phyloP scores from a whole-genome alignment of 352 stramenopile genomes.

The Globisporangium radiosum region DNA sequence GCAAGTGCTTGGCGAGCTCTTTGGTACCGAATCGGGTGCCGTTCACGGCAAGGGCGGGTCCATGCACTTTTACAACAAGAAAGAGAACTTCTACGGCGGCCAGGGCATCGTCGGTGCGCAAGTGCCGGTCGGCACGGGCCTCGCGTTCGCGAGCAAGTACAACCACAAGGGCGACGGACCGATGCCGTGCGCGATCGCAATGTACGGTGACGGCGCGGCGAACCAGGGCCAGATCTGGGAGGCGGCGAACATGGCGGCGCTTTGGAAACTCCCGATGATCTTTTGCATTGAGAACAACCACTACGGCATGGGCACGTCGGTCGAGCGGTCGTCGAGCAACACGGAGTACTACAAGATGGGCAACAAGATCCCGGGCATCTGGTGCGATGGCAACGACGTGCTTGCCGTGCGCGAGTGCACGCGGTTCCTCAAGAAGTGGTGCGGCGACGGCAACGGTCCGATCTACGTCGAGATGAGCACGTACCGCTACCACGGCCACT shows the following conservation, averaged over 20 bases:
- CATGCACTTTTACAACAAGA: constrained; percentile 99
- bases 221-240: constrained; percentile 99
- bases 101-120: constrained; percentile 98
- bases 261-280: constrained; percentile 99
- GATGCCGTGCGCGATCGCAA: constrained; percentile 94
- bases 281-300: constrained; percentile 99
- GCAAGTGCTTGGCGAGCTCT: constrained; percentile 94
- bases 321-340: constrained; percentile 95
- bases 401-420: constrained; percentile 95
- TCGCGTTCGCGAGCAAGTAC: constrained; percentile 99
- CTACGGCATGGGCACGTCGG: constrained; percentile 99
- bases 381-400: constrained; percentile 99
- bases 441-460: constrained; percentile 94
- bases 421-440: constrained; percentile 96
- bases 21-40: constrained; percentile 88
- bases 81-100: constrained; percentile 97
- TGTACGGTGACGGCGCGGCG: constrained; percentile 98
- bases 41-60: constrained; percentile 96
- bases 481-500: constrained; percentile 99
- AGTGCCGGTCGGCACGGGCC: constrained; percentile 95
- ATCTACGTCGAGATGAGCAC: constrained; percentile 99
- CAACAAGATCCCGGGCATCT: constrained; percentile 99
- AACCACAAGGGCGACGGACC: constrained; percentile 86
- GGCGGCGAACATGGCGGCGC: constrained; percentile 95
- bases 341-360: constrained; percentile 99